Evolutionary conservation across 176 grass and related monocot genomes (phyloP).

Genomic region (Tillandsia leiboldiana): DNA sequence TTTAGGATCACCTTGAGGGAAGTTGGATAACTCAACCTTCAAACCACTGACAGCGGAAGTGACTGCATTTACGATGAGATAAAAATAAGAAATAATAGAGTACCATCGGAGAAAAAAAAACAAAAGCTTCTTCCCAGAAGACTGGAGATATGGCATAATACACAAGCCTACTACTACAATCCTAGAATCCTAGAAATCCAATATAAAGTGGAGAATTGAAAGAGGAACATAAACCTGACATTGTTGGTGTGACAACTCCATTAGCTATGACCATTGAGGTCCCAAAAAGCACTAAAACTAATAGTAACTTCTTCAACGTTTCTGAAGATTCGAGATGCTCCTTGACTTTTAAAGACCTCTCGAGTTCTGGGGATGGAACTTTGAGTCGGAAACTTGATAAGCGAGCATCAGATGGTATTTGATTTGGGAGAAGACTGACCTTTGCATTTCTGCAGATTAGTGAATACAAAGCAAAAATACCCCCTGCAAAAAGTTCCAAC

Average conservation of each 20-base stretch:
- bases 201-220: conserved; percentile 3
- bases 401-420: conserved; percentile 62
- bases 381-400: conserved; percentile 78
- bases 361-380: conserved; percentile 55
- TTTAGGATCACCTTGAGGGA: conserved; percentile 51
- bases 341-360: conserved; percentile 88
- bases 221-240: conserved; percentile 73
- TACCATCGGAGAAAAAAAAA: conserved; percentile 10
- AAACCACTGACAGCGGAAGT: conserved; percentile 84
- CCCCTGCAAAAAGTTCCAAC: conserved; percentile 39
- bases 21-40: conserved; percentile 66
- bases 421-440: conserved; percentile 74
- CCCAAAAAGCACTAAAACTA: conserved; percentile 79
- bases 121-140: background rate
- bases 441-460: conserved; percentile 87
- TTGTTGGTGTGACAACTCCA: conserved; percentile 92
- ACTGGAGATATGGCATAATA: background rate
- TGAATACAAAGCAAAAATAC: conserved; percentile 96
- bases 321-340: conserved; percentile 69
- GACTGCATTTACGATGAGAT: conserved; percentile 46
- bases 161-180: too few species aligned
- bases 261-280: conserved; percentile 92
- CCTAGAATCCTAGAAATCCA: background rate
- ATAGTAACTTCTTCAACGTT: conserved; percentile 57
- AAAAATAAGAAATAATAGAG: conserved; percentile 5